Conservation (phyloP, 129 eudicot species). For the Daucus carota region DNA sequence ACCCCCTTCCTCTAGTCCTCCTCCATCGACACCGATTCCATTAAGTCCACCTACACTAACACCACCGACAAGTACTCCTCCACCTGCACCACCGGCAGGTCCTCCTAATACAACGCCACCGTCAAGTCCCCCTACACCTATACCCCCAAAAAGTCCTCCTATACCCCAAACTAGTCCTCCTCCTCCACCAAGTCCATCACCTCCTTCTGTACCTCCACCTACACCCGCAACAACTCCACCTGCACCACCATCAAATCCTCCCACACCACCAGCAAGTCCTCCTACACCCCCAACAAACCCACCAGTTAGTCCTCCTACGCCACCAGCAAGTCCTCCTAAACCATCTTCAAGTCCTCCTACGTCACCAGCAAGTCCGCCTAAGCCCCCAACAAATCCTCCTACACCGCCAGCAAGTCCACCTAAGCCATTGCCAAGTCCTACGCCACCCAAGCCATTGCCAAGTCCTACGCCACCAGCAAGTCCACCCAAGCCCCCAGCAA, state of each 20-base stretch:
- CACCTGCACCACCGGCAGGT: background rate
- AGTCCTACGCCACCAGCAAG: constrained; percentile 6
- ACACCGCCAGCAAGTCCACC: constrained; percentile 19
- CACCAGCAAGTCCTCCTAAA: too few relatives aligned
- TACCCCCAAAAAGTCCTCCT: background rate
- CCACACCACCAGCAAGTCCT: background rate
- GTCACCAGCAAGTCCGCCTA: constrained; percentile 14
- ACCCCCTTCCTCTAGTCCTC: constrained; percentile 1
- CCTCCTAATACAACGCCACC: background rate
- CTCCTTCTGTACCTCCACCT: constrained; percentile 22
- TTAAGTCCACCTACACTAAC: background rate
- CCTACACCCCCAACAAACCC: constrained; percentile 26
- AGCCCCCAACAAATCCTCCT: constrained; percentile 28
- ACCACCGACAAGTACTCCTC: background rate
- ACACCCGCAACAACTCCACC: constrained; percentile 7
- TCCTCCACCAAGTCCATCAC: constrained; percentile 24
- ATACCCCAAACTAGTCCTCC: constrained; percentile 1
- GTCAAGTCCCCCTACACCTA: background rate
- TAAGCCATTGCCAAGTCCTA: background rate
- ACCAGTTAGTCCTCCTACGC: background rate
- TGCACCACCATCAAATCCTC: constrained; percentile 7
- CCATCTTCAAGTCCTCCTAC: too few relatives aligned
- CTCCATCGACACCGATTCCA: background rate
- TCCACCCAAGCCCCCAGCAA: constrained; percentile 9
- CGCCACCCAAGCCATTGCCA: constrained; percentile 6